Base-by-base conservation (phyloP, 805 yeast species). In the Deakozyma indianensis region DNA sequence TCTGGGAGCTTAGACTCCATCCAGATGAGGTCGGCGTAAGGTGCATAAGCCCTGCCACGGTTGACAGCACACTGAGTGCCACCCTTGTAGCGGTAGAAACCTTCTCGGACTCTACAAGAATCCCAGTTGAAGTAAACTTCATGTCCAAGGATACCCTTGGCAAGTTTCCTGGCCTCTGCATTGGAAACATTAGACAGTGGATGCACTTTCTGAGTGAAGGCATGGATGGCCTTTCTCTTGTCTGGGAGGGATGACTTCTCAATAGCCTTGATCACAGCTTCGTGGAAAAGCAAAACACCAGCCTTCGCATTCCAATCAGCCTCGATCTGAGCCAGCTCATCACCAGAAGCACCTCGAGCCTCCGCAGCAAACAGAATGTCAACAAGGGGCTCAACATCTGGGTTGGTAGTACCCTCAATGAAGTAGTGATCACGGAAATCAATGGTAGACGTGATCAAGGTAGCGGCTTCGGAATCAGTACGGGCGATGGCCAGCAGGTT, bases 391-490 rank as follows among this genome's bases (percentile, higher is more conserved):
- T 76, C 78, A 38, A 83, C 62, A 44, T 80, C 73, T 45, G 94
- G 87, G 71, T 87, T 88, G 51, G 97, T 87, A 45, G 92, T 70
- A 59, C 97, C 97, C 54, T 82, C 77, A 56, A 90, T 72, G 64
- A 84, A 90, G 69, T 80, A 86, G 64, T 90, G 97, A 66, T 90
- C 97, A 65, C 97, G 78, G 67, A 74, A 78, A 66, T 90, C 97
- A 58, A 90, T 88, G 45, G 96, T 83, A 20, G 95, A 85, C 49
- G 96, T 85, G 61, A 90, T 72, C 61, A 90, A 74, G 45, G 96
- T 90, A 42, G 96, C 97, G 53, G 96, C 96, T 70, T 90, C 97
- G 46, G 96, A 85, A 66, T 90, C 97, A 32, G 96, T 87, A 71
- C 97, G 80, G 44, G 96, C 96, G 58, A 90, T 94, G 53, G 80